phyloP scores from a whole-genome alignment of 2,329 filamentous ascomycete genomes.

The Arthroderma uncinatum region DNA sequence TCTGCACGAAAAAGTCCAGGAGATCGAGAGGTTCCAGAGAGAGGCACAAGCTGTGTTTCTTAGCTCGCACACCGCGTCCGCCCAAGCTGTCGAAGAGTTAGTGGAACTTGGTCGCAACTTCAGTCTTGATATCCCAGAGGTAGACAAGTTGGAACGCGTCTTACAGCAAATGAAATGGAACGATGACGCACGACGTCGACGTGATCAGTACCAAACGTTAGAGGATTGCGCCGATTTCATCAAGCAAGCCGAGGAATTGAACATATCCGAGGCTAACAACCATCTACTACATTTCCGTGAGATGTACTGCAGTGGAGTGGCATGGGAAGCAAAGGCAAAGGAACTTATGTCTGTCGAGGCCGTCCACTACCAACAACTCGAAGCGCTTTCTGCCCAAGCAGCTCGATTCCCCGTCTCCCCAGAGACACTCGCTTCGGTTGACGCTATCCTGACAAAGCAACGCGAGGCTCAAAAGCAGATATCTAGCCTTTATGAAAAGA shows the following conservation, averaged over 20 bases:
- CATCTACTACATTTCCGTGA: slow-evolving; percentile 66
- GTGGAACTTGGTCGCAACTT: slow-evolving; percentile 82
- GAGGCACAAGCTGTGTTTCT: slow-evolving; percentile 61
- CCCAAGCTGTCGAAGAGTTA: slow-evolving; percentile 73
- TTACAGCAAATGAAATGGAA: slow-evolving; percentile 85
- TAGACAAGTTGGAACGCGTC: slow-evolving; percentile 68
- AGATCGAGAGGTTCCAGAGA: slow-evolving; percentile 73
- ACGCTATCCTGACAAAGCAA: slow-evolving; percentile 90
- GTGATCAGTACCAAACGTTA: slow-evolving; percentile 58
- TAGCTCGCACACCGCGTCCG: slow-evolving; percentile 51
- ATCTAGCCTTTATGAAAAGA: slow-evolving; percentile 65
- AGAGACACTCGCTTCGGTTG: slow-evolving; percentile 69
- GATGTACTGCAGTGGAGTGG: slow-evolving; percentile 62
- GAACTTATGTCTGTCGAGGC: slow-evolving; percentile 86
- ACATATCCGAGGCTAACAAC: slow-evolving; percentile 68
- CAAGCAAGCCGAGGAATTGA: slow-evolving; percentile 62
- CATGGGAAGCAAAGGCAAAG: slow-evolving; percentile 87
- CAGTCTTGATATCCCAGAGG: slow-evolving; percentile 82
- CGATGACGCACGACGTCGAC: slow-evolving; percentile 58
- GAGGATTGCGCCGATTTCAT: slow-evolving; percentile 71
- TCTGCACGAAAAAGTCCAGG: slow-evolving; percentile 71
- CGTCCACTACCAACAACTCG: slow-evolving; percentile 88
- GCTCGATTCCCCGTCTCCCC: slow-evolving; percentile 66
- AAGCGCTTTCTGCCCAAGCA: slow-evolving; percentile 79
- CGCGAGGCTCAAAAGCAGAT: slow-evolving; percentile 88